Evolutionary conservation across 2,329 filamentous ascomycete species (phyloP).

Genomic region (Colletotrichum limetticola): DNA sequence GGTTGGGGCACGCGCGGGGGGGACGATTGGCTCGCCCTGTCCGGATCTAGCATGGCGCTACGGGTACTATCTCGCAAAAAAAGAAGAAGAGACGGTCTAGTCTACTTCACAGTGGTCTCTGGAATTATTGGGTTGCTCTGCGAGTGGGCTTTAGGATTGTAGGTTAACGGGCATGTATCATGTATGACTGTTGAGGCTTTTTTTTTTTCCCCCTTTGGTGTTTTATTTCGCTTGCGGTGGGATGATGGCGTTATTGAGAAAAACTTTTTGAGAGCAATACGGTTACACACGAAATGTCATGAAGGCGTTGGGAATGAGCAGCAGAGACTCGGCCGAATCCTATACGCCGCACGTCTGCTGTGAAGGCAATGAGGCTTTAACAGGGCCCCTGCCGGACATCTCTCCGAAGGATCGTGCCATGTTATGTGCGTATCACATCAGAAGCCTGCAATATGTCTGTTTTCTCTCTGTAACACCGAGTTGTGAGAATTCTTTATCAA

Average conservation of each 20-base stretch:
- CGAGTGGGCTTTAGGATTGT: too few relatives aligned
- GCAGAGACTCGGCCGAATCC: not conserved
- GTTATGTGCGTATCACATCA: not conserved
- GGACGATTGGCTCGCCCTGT: slow-evolving; percentile 13
- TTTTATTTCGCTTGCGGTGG: not conserved
- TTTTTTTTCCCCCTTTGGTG: not conserved
- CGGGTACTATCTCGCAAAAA: not conserved
- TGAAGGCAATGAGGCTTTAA: not conserved
- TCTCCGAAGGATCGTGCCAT: not conserved
- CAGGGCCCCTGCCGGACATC: not conserved
- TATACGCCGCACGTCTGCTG: not conserved
- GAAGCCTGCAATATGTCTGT: not conserved
- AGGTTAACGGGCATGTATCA: not conserved
- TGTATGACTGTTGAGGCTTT: not conserved
- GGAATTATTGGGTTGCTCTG: not conserved
- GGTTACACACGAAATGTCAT: not conserved
- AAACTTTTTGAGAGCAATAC: too few relatives aligned
- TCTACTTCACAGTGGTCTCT: not conserved
- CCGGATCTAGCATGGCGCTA: slow-evolving; percentile 13
- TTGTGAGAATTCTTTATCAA: not conserved
- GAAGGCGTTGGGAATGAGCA: not conserved
- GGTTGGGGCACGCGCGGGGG: not conserved
- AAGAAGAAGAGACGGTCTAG: not conserved
- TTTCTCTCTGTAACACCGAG: not conserved
- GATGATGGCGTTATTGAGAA: not conserved